Evolutionary conservation across 371 early-diverging fungal species (phyloP).

Genomic region (Mortierella polycephala): DNA sequence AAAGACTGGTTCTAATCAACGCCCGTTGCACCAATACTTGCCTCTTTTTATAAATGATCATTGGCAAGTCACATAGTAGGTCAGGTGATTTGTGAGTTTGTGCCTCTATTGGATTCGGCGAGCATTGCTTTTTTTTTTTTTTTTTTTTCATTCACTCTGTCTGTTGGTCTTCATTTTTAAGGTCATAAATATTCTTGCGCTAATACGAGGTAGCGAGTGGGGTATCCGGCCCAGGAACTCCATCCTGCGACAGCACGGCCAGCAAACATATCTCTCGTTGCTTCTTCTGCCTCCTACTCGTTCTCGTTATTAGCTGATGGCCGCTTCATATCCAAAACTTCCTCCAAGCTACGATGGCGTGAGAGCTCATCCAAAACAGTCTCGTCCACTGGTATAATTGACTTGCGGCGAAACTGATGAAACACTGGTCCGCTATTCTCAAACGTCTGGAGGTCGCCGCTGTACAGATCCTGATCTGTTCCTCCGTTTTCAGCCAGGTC

Average conservation of each 20-base stretch:
- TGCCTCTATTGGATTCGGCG: background rate
- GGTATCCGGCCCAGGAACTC: too few species aligned
- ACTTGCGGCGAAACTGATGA: conserved; percentile 87
- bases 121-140: background rate
- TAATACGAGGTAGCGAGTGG: background rate
- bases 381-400: conserved; percentile 92
- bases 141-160: background rate
- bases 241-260: background rate
- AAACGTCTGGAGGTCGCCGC: conserved; percentile 59
- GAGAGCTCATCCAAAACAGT: conserved; percentile 83
- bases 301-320: conserved; percentile 29
- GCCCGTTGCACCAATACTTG: background rate
- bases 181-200: too few species aligned
- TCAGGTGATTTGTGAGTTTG: background rate
- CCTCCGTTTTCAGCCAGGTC: conserved; percentile 27
- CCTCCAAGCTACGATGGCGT: conserved; percentile 87
- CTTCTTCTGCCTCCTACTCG: conserved; percentile 13
- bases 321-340: conserved; percentile 68
- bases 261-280: conserved; percentile 1
- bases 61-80: background rate
- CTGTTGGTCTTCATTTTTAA: too few species aligned
- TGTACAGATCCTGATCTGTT: conserved; percentile 39
- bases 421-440: conserved; percentile 67
- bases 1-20: background rate
- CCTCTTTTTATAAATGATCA: background rate